These are phyloP conservation scores for Monosporozyma servazzii DNA, from an alignment of 805 yeast genomes.

Conservation along the genomic window DNA sequence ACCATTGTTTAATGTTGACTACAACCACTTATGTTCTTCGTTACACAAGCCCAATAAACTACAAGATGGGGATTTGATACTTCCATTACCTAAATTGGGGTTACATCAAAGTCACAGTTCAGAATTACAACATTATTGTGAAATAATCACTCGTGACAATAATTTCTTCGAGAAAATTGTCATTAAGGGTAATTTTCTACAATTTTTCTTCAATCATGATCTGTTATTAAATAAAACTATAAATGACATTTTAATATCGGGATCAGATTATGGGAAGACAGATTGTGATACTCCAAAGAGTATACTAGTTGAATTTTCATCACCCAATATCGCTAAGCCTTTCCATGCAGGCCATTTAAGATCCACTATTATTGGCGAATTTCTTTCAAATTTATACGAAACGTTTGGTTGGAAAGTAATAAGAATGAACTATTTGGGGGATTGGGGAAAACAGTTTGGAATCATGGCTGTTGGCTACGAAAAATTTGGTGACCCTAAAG, in stretches of 20 bases:
- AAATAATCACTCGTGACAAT: not conserved
- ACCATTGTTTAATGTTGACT: slow-evolving; percentile 62
- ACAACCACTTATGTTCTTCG: slow-evolving; percentile 64
- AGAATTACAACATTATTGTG: slow-evolving; percentile 31
- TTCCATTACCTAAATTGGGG: slow-evolving; percentile 88
- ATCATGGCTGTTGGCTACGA: slow-evolving; percentile 86
- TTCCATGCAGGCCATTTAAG: slow-evolving; percentile 99
- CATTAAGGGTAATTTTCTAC: slow-evolving; percentile 85
- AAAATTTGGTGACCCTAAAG: slow-evolving; percentile 73
- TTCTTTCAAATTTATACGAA: slow-evolving; percentile 81
- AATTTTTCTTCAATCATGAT: slow-evolving; percentile 69
- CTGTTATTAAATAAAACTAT: slow-evolving; percentile 60
- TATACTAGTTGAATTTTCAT: slow-evolving; percentile 79
- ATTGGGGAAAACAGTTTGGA: slow-evolving; percentile 99
- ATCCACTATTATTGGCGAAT: slow-evolving; percentile 96
- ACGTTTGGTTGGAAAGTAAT: slow-evolving; percentile 86
- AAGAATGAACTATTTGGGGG: slow-evolving; percentile 93
- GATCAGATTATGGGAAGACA: slow-evolving; percentile 56
- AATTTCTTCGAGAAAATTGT: slow-evolving; percentile 59
- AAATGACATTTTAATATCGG: slow-evolving; percentile 56
- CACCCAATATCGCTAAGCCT: slow-evolving; percentile 98
- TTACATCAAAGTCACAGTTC: slow-evolving; percentile 14
- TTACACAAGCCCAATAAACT: slow-evolving; percentile 78
- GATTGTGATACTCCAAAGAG: slow-evolving; percentile 67
- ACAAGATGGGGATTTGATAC: slow-evolving; percentile 86